Evolutionary conservation across 2,329 filamentous ascomycete genomes (phyloP), one percentile per base, ranked within the genome.

Genomic region (Venturia effusa): DNA sequence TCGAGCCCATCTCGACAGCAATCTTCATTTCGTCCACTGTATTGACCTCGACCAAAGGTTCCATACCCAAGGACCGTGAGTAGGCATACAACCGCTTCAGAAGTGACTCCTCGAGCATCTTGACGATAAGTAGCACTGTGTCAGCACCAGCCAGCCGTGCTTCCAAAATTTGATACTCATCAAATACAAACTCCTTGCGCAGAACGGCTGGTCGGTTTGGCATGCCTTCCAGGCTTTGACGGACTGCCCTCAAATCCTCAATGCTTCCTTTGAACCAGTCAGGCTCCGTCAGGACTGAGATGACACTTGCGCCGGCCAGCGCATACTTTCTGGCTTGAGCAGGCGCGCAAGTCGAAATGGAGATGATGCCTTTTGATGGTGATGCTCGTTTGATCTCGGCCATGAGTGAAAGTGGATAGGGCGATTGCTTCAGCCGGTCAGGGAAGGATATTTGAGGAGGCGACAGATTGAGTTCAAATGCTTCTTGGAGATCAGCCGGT

Each of bases 221-320:
- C 87, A 99, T 92, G 15, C 89, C 88, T 69, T 92, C 85, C n/a
- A 99, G 79, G 60, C 90, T 92, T 74, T 93, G 89, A 55, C 94
- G 86, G 37, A 97, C 94, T 40, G 88, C 86, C 66, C 89, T 85
- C 63, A 99, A 79, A 73, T 99, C 94, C 65, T 99, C 93, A 66
- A 99, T 92, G 75, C 89, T 96, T 59, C 94, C 94, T 78, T 97
- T 97, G 81, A 99, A 99, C 94, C 94, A 99, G 72, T 97, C 89
- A 0, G 95, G 94, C 76, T 99, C 94, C 0, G 94, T 99, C 59
- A 99, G 83, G n/a, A 99, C 94, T 1, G 94, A 97, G 68, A 99
- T 99, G 45, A 96, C 91, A 73, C 93, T 97, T 59, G 94, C 94
- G 17, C 94, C 95, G 7, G 94, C 92, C 61, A 94, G 83, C 11